These are phyloP conservation scores for Lyophyllum atratum DNA, from an alignment of 768 basidiomycete species.

Conservation along the genomic window DNA sequence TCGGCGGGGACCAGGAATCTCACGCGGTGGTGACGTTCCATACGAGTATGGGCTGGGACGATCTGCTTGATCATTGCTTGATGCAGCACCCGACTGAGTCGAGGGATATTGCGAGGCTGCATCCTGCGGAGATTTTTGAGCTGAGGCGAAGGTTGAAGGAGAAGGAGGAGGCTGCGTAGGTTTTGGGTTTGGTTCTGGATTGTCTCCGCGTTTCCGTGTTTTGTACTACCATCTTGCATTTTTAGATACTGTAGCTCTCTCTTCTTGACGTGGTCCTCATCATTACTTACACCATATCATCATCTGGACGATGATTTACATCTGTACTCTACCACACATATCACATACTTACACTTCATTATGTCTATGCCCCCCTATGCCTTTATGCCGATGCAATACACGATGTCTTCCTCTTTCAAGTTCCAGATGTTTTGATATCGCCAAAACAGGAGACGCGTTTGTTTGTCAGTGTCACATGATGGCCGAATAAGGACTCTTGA, in stretches of 20 bases:
- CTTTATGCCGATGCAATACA: not conserved
- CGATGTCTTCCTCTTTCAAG: not conserved
- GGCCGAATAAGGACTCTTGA: too few species aligned
- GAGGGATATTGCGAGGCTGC: constrained; percentile 34
- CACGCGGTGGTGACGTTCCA: constrained; percentile 19
- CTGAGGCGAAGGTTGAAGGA: constrained; percentile 28
- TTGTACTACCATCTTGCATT: not conserved
- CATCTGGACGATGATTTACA: not conserved
- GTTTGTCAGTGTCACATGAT: too few species aligned
- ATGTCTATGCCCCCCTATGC: not conserved
- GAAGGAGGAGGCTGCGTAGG: not conserved
- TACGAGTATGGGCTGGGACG: constrained; percentile 33
- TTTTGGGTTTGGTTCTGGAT: not conserved
- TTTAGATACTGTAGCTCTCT: not conserved
- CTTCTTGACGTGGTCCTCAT: not conserved
- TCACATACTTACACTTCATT: not conserved
- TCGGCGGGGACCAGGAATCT: not conserved
- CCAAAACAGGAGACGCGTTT: too few species aligned
- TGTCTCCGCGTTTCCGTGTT: not conserved
- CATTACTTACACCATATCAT: not conserved
- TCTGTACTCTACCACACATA: not conserved
- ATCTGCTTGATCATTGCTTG: constrained; percentile 35
- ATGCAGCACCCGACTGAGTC: constrained; percentile 35
- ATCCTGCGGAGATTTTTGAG: constrained; percentile 34
- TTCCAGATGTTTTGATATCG: not conserved